phyloP scores from a whole-genome alignment of 2,329 filamentous ascomycete genomes.

The Phaeomoniella chlamydospora region DNA sequence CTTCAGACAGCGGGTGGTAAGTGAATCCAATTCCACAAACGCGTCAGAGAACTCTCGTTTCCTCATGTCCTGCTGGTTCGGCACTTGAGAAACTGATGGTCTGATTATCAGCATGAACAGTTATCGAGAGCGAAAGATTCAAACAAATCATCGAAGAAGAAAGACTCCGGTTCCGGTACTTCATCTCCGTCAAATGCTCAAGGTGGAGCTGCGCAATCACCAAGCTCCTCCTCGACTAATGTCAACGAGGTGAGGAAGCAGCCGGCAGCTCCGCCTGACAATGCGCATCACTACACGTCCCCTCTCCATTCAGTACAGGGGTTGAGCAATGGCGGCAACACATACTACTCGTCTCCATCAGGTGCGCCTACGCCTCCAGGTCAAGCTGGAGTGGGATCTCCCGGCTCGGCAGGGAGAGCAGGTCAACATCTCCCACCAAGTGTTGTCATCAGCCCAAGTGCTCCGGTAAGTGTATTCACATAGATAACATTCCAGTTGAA shows the following conservation, averaged over 20 bases:
- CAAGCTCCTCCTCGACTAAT: constrained; percentile 77
- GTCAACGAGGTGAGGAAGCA: constrained; percentile 76
- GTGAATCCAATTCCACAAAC: constrained; percentile 21
- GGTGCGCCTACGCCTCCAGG: constrained; percentile 12
- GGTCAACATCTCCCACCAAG: constrained; percentile 58
- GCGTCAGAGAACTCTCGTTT: constrained; percentile 4
- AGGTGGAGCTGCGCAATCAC: constrained; percentile 39
- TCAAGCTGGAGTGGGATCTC: constrained; percentile 25
- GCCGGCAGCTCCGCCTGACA: constrained; percentile 19
- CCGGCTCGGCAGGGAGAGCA: constrained; percentile 48
- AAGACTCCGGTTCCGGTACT: constrained; percentile 50
- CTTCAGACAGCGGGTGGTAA: constrained; percentile 93
- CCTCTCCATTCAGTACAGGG: constrained; percentile 7
- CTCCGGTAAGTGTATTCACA: constrained; percentile 51
- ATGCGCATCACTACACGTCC: constrained; percentile 15
- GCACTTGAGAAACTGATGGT: constrained; percentile 10
- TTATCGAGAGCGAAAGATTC: constrained; percentile 81
- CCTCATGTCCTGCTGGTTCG: constrained; percentile 13
- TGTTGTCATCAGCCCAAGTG: constrained; percentile 88
- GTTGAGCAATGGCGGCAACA: constrained; percentile 7
- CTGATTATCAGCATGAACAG: constrained; percentile 50
- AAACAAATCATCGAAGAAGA: constrained; percentile 63
- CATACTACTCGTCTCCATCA: neutral
- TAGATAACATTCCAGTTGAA: no score
- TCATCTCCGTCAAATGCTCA: constrained; percentile 57